Conservation (phyloP, 2,329 filamentous ascomycete genomes). For the Ophiocordyceps camponoti-floridani region DNA sequence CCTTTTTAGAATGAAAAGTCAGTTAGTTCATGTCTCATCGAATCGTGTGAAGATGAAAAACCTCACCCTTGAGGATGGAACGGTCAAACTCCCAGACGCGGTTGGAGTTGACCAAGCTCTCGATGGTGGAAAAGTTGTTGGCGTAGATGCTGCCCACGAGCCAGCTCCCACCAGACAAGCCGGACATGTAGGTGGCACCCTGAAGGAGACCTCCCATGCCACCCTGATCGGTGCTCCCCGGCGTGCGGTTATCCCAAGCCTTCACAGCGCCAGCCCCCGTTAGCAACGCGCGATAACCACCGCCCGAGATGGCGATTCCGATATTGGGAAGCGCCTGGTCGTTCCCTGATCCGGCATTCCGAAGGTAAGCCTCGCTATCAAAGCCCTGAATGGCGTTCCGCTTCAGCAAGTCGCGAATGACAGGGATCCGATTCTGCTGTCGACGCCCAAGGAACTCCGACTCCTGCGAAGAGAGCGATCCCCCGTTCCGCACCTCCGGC, state of each 20-base stretch:
- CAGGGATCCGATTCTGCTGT: slow-evolving; percentile 52
- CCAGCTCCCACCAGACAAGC: slow-evolving; percentile 72
- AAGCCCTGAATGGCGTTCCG: slow-evolving; percentile 62
- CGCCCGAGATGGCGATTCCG: slow-evolving; percentile 62
- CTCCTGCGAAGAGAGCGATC: slow-evolving; percentile 47
- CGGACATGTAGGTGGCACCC: slow-evolving; percentile 61
- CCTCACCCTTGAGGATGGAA: slow-evolving; percentile 19
- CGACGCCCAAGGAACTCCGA: slow-evolving; percentile 54
- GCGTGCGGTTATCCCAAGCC: slow-evolving; percentile 60
- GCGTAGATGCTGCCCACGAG: slow-evolving; percentile 63
- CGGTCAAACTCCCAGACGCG: slow-evolving; percentile 22
- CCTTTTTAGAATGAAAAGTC: slow-evolving; percentile 9
- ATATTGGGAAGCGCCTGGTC: slow-evolving; percentile 33
- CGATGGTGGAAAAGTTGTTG: slow-evolving; percentile 63
- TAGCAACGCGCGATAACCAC: slow-evolving; percentile 73
- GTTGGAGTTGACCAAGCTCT: slow-evolving; percentile 15
- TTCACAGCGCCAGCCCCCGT: slow-evolving; percentile 66
- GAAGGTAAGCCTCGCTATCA: slow-evolving; percentile 55
- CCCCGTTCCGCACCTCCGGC: slow-evolving; percentile 49
- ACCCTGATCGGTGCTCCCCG: slow-evolving; percentile 25
- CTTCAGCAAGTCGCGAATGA: slow-evolving; percentile 57
- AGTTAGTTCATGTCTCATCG: neutral
- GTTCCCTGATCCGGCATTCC: slow-evolving; percentile 8
- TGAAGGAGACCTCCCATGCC: slow-evolving; percentile 71
- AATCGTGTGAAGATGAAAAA: neutral